These are phyloP conservation scores for Stachybotrys chlorohalonatus DNA, from an alignment of 2,329 filamentous ascomycete genomes.

Conservation along the genomic window DNA sequence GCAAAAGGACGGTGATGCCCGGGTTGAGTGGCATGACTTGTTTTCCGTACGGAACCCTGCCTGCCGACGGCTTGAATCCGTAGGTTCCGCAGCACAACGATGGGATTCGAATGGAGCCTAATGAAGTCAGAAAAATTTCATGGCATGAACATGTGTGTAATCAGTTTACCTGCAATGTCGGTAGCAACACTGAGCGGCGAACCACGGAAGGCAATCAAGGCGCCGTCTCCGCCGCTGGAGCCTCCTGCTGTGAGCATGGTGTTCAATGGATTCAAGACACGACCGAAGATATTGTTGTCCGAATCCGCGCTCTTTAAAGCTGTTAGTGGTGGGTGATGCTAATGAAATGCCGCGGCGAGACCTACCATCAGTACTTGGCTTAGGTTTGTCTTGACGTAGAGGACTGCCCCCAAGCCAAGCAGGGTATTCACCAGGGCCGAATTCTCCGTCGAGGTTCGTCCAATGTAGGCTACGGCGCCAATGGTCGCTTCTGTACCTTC, in stretches of 20 bases:
- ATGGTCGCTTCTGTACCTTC: constrained; percentile 4
- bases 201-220: constrained; percentile 22
- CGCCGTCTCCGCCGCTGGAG: constrained; percentile 43
- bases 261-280: constrained; percentile 50
- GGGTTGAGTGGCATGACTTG: constrained; percentile 2
- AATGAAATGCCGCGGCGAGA: not conserved
- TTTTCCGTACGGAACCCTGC: constrained; percentile 4
- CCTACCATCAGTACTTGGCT: constrained; percentile 7
- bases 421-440: constrained; percentile 4
- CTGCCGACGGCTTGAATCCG: constrained; percentile 6
- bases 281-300: constrained; percentile 43
- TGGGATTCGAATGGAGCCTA: constrained; percentile 15
- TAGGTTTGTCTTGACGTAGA: constrained; percentile 8
- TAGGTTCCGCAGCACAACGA: constrained; percentile 11
- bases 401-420: constrained; percentile 3
- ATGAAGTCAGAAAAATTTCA: not conserved
- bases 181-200: constrained; percentile 22
- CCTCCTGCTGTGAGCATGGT: constrained; percentile 49
- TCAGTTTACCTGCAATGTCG: constrained; percentile 16
- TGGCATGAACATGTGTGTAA: not conserved
- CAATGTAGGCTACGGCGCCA: constrained; percentile 3
- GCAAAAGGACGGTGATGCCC: constrained; percentile 1
- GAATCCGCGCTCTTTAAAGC: constrained; percentile 3
- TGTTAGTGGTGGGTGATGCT: not conserved
- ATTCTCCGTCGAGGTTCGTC: not conserved